Percentiles rank a stretch among this genome's conserved stretches.
Conservation (phyloP, 2,329 filamentous ascomycete species). For the Penicillium digitatum region DNA sequence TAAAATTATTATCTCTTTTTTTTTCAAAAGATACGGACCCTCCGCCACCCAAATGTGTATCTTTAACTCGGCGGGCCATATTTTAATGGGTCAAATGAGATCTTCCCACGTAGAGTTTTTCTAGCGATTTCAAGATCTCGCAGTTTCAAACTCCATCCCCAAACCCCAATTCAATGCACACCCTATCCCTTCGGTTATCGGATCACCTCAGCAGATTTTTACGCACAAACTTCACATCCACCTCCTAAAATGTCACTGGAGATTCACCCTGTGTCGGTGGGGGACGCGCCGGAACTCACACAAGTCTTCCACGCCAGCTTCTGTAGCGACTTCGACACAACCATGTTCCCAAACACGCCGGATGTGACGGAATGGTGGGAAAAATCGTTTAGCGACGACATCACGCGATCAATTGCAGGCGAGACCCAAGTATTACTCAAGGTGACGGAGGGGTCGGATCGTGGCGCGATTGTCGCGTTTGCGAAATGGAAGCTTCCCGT, state of each 20-base stretch:
- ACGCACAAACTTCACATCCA: neutral
- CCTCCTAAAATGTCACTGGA: slow-evolving; percentile 15
- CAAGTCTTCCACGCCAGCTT: slow-evolving; percentile 26
- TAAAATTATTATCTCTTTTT: too few relatives aligned
- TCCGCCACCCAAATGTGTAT: too few relatives aligned
- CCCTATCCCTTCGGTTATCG: too few relatives aligned
- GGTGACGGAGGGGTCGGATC: slow-evolving; percentile 2
- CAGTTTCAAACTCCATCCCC: neutral
- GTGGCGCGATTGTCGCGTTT: slow-evolving; percentile 19
- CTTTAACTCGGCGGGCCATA: too few relatives aligned
- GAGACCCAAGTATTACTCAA: slow-evolving; percentile 15
- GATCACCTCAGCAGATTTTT: too few relatives aligned
- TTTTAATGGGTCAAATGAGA: neutral
- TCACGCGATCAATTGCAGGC: neutral
- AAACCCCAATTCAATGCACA: neutral
- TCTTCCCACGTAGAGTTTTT: neutral
- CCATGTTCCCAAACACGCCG: slow-evolving; percentile 24
- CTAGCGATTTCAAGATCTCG: too few relatives aligned
- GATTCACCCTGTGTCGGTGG: slow-evolving; percentile 10
- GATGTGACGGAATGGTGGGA: slow-evolving; percentile 23
- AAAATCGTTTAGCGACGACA: slow-evolving; percentile 1
- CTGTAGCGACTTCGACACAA: slow-evolving; percentile 17
- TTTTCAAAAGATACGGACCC: too few relatives aligned
- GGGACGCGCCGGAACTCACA: slow-evolving; percentile 18
- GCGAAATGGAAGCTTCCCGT: slow-evolving; percentile 25